These are phyloP conservation scores for Trichoderma sp. DNA, from an alignment of 2,329 filamentous ascomycete species.

Conservation along the genomic window DNA sequence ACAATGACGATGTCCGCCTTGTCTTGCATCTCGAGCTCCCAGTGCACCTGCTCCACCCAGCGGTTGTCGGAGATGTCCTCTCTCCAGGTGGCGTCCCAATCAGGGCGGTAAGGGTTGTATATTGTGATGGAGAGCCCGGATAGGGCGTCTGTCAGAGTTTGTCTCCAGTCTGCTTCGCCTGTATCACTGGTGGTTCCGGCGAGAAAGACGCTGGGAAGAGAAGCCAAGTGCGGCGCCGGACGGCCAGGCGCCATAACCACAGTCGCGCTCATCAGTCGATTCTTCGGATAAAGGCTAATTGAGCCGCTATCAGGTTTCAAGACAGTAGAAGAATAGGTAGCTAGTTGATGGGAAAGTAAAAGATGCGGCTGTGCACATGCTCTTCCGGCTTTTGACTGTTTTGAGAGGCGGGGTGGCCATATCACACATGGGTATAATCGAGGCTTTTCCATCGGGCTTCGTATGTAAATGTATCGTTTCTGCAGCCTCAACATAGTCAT, in stretches of 20 bases:
- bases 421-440: not conserved
- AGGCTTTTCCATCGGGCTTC: not conserved
- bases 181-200: conserved; percentile 54
- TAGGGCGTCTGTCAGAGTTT: conserved; percentile 41
- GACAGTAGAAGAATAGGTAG: not conserved
- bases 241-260: conserved; percentile 32
- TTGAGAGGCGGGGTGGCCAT: not conserved
- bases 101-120: conserved; percentile 54
- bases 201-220: conserved; percentile 49
- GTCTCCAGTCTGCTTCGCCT: conserved; percentile 50
- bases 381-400: not conserved
- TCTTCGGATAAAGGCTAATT: not conserved
- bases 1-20: conserved; percentile 53
- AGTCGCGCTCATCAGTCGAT: not conserved
- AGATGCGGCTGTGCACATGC: not conserved
- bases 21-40: conserved; percentile 60
- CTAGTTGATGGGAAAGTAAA: not conserved
- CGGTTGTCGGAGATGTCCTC: conserved; percentile 47
- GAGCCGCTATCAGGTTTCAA: not conserved
- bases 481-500: not conserved
- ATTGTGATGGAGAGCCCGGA: conserved; percentile 49
- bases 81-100: conserved; percentile 55
- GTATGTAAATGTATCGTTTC: not conserved
- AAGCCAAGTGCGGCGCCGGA: conserved; percentile 20
- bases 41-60: conserved; percentile 55